Base-by-base conservation (phyloP, 305 asterid genomes). In the Salvia sclarea region DNA sequence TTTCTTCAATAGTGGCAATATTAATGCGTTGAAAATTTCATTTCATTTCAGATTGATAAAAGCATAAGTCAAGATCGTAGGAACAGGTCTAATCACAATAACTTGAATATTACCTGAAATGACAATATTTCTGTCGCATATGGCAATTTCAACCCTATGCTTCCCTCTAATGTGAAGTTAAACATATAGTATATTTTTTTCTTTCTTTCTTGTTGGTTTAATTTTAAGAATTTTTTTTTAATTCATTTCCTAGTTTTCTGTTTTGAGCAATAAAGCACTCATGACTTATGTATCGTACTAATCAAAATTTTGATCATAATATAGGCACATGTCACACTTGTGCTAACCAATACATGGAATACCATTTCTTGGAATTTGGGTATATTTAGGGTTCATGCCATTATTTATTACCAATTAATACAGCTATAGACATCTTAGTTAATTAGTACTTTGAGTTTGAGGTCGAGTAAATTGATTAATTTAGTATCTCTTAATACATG, bases 51-150 rank as follows among this genome's bases (percentile, higher is more conserved):
- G 8, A 8, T 45, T 72, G 55, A 30, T 14, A 48, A 48, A 61
- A 49, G 8, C 45, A 22, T 0, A 64, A 56, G 61, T 55, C 66
- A 45, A 64, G 59, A 45, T n/a, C n/a, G 60, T 55, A 45, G 72
- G 66, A 64, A 41, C 56, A 16, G 40, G 69, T 41, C 63, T 13
- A 25, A 45, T 64, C 71, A 63, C 0, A 28, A 61, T 56, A 37
- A 18, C 53, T 47, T 16, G 9, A 18, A 48, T 48, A 3, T 48
- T 48, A 8, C 7, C 13, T 1, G 18, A 48, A 48, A 8, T 18
- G 54, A 17, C 54, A 48, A 48, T 43, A 43, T 43, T 43, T 6
- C 2, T 43, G 16, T 41, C 6, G 48, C 48, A 41, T 10, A 11
- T 12, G 48, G 16, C 16, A 41, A 12, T 12, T 41, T 41, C 5